phyloP scores from a whole-genome alignment of 495 filamentous ascomycete genomes.

The Bacidia rubella region DNA sequence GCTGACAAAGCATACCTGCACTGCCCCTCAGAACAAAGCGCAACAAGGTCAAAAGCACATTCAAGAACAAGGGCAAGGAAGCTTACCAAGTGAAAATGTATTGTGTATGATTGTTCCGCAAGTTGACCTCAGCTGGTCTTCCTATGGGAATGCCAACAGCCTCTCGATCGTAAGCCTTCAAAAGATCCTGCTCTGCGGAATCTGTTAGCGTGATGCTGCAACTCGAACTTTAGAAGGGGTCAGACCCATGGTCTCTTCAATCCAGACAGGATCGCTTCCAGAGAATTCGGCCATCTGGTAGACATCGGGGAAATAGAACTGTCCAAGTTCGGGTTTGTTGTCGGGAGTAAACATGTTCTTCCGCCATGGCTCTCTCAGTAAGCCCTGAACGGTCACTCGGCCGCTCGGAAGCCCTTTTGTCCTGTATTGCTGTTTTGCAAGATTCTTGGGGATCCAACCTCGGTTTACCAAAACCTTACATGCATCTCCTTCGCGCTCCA shows the following conservation, averaged over 20 bases:
- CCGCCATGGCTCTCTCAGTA: slow-evolving; percentile 82
- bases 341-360: slow-evolving; percentile 95
- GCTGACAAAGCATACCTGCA: slow-evolving; percentile 74
- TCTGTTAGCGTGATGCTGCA: slow-evolving; percentile 9
- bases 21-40: slow-evolving; percentile 1
- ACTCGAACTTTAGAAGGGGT: slow-evolving; percentile 7
- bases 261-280: slow-evolving; percentile 79
- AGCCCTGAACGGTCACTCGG: slow-evolving; percentile 63
- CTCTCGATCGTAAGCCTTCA: slow-evolving; percentile 55
- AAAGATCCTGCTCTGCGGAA: slow-evolving; percentile 55
- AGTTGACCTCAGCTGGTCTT: slow-evolving; percentile 77
- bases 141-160: slow-evolving; percentile 84
- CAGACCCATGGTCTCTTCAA: slow-evolving; percentile 90
- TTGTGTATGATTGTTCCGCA: slow-evolving; percentile 92
- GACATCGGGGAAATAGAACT: slow-evolving; percentile 94
- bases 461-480: slow-evolving; percentile 71
- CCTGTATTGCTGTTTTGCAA: slow-evolving; percentile 48
- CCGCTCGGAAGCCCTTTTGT: slow-evolving; percentile 42
- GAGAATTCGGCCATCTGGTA: slow-evolving; percentile 78
- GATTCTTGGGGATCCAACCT: slow-evolving; percentile 74
- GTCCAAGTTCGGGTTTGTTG: slow-evolving; percentile 65
- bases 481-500: slow-evolving; percentile 53
- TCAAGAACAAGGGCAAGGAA: background rate
- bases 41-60: background rate
- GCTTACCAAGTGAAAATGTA: slow-evolving; percentile 96